Evolutionary conservation across 2,329 filamentous ascomycete species (phyloP).

Genomic region (Periconia sp.): DNA sequence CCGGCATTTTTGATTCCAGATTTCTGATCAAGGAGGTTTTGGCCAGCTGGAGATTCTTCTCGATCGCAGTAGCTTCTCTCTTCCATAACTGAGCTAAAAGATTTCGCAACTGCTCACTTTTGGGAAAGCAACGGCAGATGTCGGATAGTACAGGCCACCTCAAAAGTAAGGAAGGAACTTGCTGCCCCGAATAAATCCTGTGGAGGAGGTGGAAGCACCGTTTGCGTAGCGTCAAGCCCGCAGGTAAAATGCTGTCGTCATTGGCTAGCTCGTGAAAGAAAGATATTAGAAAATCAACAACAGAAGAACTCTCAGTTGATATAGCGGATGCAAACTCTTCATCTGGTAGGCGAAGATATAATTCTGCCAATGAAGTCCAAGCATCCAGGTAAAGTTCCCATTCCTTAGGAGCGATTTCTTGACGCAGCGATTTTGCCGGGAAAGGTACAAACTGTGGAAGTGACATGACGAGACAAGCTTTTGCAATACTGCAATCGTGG

Average conservation of each 20-base stretch:
- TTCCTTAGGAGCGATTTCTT: slow-evolving; percentile 66
- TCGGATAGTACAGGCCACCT: slow-evolving; percentile 70
- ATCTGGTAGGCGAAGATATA: slow-evolving; percentile 63
- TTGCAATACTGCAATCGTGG: background rate
- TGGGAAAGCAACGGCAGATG: slow-evolving; percentile 67
- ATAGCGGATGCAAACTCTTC: slow-evolving; percentile 57
- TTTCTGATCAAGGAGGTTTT: slow-evolving; percentile 65
- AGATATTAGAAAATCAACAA: slow-evolving; percentile 65
- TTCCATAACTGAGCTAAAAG: slow-evolving; percentile 57
- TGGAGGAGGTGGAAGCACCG: slow-evolving; percentile 66
- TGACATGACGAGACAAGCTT: slow-evolving; percentile 34
- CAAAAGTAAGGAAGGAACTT: slow-evolving; percentile 54
- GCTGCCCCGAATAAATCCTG: slow-evolving; percentile 55
- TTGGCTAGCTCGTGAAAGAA: slow-evolving; percentile 60
- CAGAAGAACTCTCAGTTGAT: slow-evolving; percentile 56
- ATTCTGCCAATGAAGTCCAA: slow-evolving; percentile 69
- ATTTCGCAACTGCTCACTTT: slow-evolving; percentile 57
- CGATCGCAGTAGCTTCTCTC: slow-evolving; percentile 53
- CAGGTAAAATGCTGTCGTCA: slow-evolving; percentile 34
- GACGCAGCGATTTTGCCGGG: slow-evolving; percentile 68
- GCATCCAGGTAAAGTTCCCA: slow-evolving; percentile 78
- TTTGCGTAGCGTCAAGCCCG: slow-evolving; percentile 59
- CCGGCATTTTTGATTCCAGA: slow-evolving; percentile 65
- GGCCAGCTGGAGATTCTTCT: slow-evolving; percentile 58
- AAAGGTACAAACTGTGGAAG: slow-evolving; percentile 78